phyloP scores from a whole-genome alignment of 2,329 filamentous ascomycete species.

The Byssoonygena ceratinophila region DNA sequence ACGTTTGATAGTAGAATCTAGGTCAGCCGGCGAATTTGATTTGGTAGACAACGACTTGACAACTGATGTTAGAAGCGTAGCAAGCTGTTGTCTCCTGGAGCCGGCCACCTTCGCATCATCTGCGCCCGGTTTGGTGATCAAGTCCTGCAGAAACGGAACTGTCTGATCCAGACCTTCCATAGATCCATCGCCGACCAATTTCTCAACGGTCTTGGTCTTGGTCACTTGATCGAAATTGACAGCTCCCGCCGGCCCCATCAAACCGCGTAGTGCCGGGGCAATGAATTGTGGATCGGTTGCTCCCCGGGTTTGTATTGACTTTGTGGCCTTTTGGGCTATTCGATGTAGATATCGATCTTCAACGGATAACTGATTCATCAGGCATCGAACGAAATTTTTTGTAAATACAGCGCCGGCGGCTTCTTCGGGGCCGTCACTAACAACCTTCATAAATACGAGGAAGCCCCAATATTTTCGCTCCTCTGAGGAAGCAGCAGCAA shows the following conservation, averaged over 20 bases:
- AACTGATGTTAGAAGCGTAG: constrained; percentile 44
- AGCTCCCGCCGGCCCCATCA: constrained; percentile 60
- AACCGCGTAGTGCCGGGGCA: constrained; percentile 49
- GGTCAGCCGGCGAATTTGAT: constrained; percentile 25
- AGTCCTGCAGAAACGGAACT: constrained; percentile 41
- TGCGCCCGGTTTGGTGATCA: constrained; percentile 39
- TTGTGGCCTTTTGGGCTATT: constrained; percentile 65
- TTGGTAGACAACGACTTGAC: constrained; percentile 33
- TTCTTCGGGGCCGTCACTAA: constrained; percentile 44
- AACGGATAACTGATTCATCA: constrained; percentile 72
- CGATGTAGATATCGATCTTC: constrained; percentile 70
- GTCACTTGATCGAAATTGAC: constrained; percentile 79
- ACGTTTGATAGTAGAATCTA: constrained; percentile 36
- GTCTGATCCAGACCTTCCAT: constrained; percentile 42
- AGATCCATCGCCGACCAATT: constrained; percentile 53
- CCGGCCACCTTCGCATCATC: constrained; percentile 39
- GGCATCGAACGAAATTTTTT: constrained; percentile 66
- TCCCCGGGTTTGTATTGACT: constrained; percentile 55
- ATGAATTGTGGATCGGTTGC: constrained; percentile 52
- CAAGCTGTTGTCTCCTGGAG: constrained; percentile 40
- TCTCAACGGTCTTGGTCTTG: constrained; percentile 74
- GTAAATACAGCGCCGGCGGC: constrained; percentile 59
- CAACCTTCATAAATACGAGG: constrained; percentile 68
- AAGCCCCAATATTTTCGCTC: constrained; percentile 90
- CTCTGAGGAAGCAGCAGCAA: constrained; percentile 68